Evolutionary conservation across 345 rosid genomes (phyloP).

Genomic region (Syzygium jambos): DNA sequence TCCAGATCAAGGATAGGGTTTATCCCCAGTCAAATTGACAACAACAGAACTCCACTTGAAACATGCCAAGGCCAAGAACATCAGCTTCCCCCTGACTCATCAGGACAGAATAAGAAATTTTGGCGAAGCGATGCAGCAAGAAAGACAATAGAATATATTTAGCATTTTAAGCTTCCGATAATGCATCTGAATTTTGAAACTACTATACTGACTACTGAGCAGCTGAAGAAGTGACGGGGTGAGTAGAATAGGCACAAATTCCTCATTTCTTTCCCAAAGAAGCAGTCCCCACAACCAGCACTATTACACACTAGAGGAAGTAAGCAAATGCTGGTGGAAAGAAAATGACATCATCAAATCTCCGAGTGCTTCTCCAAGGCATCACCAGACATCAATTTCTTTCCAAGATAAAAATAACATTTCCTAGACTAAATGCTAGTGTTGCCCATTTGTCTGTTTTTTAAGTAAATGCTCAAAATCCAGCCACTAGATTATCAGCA

Average conservation of each 20-base stretch:
- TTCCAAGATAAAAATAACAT: background rate
- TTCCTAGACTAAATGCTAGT: background rate
- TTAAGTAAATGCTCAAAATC: background rate
- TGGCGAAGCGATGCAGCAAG: background rate
- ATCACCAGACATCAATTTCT: background rate
- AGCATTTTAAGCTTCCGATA: background rate
- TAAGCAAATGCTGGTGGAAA: background rate
- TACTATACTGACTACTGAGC: background rate
- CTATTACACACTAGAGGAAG: background rate
- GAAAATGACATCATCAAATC: background rate
- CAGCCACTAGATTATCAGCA: background rate
- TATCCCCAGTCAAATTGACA: background rate
- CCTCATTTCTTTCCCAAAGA: background rate
- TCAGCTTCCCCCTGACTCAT: background rate
- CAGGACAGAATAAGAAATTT: background rate
- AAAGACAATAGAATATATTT: background rate
- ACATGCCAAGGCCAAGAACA: background rate
- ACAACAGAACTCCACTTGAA: background rate
- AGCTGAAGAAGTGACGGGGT: background rate
- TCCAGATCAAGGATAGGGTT: background rate
- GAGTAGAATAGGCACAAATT: background rate
- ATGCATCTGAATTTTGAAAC: background rate
- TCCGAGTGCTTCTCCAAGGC: background rate
- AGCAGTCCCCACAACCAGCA: background rate
- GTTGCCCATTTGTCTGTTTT: background rate